These are phyloP conservation scores for Endotrypanum monterogeii DNA, from an alignment of 208 protist genomes.

Conservation along the genomic window DNA sequence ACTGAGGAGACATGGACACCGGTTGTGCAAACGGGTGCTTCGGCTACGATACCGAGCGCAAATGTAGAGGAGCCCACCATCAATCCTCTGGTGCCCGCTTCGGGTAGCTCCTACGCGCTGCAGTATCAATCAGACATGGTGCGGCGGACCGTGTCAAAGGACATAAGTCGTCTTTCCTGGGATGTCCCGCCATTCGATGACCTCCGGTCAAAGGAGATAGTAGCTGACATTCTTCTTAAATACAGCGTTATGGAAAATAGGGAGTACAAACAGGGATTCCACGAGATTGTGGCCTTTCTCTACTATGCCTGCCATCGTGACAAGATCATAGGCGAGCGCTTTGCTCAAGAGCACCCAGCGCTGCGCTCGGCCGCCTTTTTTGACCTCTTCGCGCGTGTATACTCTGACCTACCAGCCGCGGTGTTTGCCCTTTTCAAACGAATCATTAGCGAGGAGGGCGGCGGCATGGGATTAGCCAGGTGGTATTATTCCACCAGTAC, in stretches of 20 bases:
- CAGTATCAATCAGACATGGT: constrained; percentile 49
- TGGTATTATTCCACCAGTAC: constrained; percentile 54
- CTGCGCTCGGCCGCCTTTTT: constrained; percentile 18
- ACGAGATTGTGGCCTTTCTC: constrained; percentile 90
- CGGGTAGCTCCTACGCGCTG: constrained; percentile 62
- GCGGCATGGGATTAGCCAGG: constrained; percentile 31
- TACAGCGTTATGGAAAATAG: constrained; percentile 56
- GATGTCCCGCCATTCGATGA: constrained; percentile 53
- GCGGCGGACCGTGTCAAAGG: constrained; percentile 48
- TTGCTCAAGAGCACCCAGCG: constrained; percentile 10
- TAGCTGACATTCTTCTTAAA: constrained; percentile 58
- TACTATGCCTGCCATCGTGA: constrained; percentile 60
- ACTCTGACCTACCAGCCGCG: constrained; percentile 25
- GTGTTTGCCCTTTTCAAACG: constrained; percentile 52
- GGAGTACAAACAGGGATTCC: constrained; percentile 91
- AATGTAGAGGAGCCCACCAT: constrained; percentile 9
- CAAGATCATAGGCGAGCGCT: constrained; percentile 19
- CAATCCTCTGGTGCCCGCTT: constrained; percentile 62
- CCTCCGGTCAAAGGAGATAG: constrained; percentile 28
- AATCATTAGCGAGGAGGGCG: constrained; percentile 38
- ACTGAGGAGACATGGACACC: constrained; percentile 17
- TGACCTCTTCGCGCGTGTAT: constrained; percentile 13
- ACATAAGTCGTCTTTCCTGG: constrained; percentile 74
- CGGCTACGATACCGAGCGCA: neutral
- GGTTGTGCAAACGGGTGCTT: neutral